Percentiles rank a stretch among this genome's conserved stretches.
These are phyloP conservation scores for Saccharomycopsis selenospora DNA, from an alignment of 805 yeast species.

Conservation along the genomic window DNA sequence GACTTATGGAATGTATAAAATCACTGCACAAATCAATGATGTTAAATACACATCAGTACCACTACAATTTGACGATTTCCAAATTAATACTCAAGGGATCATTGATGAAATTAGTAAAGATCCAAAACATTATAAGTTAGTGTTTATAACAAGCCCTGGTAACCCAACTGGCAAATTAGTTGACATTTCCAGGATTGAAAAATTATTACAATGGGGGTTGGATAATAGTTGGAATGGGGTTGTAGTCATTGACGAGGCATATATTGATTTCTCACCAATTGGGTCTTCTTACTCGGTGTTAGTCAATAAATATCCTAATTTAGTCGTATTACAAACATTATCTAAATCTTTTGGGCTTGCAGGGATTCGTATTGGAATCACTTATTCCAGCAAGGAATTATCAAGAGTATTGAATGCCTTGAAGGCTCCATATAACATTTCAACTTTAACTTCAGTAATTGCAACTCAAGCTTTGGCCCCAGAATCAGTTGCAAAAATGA, in stretches of 20 bases:
- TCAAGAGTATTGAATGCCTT: conserved; percentile 71
- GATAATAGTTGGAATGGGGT: conserved; percentile 65
- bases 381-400: conserved; percentile 55
- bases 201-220: conserved; percentile 34
- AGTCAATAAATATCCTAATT: conserved; percentile 73
- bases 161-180: conserved; percentile 83
- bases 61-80: conserved; percentile 57
- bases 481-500: conserved; percentile 55
- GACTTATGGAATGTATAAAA: conserved; percentile 94
- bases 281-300: conserved; percentile 69
- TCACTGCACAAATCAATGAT: conserved; percentile 86
- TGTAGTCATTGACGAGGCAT: conserved; percentile 90
- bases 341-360: conserved; percentile 96
- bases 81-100: conserved; percentile 52
- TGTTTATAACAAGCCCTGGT: conserved; percentile 91
- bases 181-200: conserved; percentile 39
- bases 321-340: conserved; percentile 84
- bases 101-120: conserved; percentile 48
- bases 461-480: conserved; percentile 66
- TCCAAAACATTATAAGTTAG: conserved; percentile 51
- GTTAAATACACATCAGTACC: conserved; percentile 72
- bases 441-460: conserved; percentile 67
- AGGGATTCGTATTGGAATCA: conserved; percentile 83
- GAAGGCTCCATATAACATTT: conserved; percentile 95
- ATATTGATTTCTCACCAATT: conserved; percentile 70